These are phyloP conservation scores for Yarrowia alimentaria DNA, from an alignment of 805 yeast species.

Conservation along the genomic window DNA sequence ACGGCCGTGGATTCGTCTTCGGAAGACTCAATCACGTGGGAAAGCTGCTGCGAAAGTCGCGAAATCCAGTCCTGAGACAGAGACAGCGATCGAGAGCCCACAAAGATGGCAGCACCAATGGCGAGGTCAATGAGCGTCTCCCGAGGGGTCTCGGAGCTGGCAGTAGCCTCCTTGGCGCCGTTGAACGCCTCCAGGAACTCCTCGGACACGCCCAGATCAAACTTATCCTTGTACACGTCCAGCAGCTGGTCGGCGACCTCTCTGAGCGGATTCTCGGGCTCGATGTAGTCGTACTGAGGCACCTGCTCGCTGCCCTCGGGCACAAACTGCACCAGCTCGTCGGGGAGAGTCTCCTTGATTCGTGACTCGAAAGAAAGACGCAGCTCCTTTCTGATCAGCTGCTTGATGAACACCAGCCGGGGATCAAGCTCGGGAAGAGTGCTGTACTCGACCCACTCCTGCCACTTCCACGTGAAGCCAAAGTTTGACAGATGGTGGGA, in stretches of 20 bases:
- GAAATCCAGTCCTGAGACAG: conserved; percentile 61
- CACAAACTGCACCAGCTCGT: conserved; percentile 51
- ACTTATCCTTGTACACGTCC: conserved; percentile 37
- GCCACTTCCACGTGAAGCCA: conserved; percentile 97
- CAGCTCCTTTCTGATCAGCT: conserved; percentile 78
- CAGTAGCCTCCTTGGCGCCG: conserved; percentile 17
- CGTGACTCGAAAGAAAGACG: conserved; percentile 74
- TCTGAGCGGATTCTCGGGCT: conserved; percentile 42
- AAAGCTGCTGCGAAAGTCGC: conserved; percentile 43
- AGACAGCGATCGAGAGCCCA: conserved; percentile 85
- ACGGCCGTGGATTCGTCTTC: conserved; percentile 46
- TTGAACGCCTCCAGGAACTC: conserved; percentile 29
- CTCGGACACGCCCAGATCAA: conserved; percentile 36
- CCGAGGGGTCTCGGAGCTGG: conserved; percentile 39
- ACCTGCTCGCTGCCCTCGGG: conserved; percentile 39
- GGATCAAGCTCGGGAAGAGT: conserved; percentile 61
- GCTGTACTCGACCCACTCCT: conserved; percentile 68
- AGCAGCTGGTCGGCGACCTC: conserved; percentile 43
- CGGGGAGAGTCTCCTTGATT: conserved; percentile 69
- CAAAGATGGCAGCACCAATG: conserved; percentile 69
- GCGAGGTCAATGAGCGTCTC: conserved; percentile 58
- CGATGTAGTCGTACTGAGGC: conserved; percentile 44
- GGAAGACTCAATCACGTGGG: conserved; percentile 34
- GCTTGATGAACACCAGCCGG: conserved; percentile 65
- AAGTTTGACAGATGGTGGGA: conserved; percentile 89